Conservation (phyloP, 495 filamentous ascomycete species). For the Rusavskia elegans region DNA sequence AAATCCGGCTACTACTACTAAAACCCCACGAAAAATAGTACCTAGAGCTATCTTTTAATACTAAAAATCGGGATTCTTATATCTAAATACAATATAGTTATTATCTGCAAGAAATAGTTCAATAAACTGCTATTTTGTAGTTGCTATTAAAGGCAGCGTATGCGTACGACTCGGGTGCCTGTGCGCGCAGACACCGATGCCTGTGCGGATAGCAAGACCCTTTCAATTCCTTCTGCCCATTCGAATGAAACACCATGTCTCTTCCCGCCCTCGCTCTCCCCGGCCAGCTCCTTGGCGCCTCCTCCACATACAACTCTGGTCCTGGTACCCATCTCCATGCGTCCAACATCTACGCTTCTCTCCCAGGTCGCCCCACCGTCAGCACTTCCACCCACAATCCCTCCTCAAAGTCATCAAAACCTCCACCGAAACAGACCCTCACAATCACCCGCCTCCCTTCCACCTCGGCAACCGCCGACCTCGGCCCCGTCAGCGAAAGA, state of each 20-base stretch:
- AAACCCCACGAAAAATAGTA: too few relatives aligned
- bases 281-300: slow-evolving; percentile 61
- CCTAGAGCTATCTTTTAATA: too few relatives aligned
- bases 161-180: too few relatives aligned
- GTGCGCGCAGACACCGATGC: too few relatives aligned
- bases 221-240: too few relatives aligned
- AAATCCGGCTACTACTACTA: too few relatives aligned
- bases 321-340: slow-evolving; percentile 69
- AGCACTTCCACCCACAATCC: slow-evolving; percentile 13
- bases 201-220: too few relatives aligned
- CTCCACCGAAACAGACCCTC: slow-evolving; percentile 19
- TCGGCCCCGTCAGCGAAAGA: slow-evolving; percentile 6
- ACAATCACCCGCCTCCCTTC: slow-evolving; percentile 18
- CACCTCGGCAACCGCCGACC: slow-evolving; percentile 23
- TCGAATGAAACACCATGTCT: background rate
- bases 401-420: slow-evolving; percentile 22
- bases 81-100: too few relatives aligned
- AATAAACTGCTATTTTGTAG: too few relatives aligned
- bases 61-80: too few relatives aligned
- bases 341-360: slow-evolving; percentile 56
- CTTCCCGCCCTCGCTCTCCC: slow-evolving; percentile 26
- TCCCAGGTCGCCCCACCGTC: slow-evolving; percentile 40
- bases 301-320: slow-evolving; percentile 48
- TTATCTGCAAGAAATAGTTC: too few relatives aligned
- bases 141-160: too few relatives aligned